These are phyloP conservation scores for Pleurozium schreberi DNA, from an alignment of 225 moss, liverwort and hornwort genomes.

Conservation along the genomic window DNA sequence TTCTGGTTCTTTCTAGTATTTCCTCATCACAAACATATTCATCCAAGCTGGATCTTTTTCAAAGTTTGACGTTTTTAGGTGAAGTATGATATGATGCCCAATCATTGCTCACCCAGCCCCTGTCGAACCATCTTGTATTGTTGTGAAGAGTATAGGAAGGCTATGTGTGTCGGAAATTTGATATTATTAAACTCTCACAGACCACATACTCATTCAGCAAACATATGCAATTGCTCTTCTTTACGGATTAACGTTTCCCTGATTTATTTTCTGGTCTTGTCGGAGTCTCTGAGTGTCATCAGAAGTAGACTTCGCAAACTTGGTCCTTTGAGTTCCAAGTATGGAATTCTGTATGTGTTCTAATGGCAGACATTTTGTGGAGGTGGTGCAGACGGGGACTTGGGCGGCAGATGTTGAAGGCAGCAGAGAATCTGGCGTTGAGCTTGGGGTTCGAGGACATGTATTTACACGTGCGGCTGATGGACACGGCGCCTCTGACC, in stretches of 20 bases:
- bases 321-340: neutral
- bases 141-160: neutral
- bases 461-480: conserved; percentile 76
- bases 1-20: neutral
- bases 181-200: neutral
- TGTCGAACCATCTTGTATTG: neutral
- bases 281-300: neutral
- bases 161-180: neutral
- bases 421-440: conserved; percentile 72
- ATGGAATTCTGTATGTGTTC: neutral
- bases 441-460: conserved; percentile 63
- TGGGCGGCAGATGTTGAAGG: conserved; percentile 74
- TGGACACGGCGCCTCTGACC: conserved; percentile 72
- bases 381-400: conserved; percentile 57
- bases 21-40: neutral
- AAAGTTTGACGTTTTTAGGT: neutral
- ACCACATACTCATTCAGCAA: neutral
- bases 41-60: neutral
- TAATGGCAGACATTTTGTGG: neutral
- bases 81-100: neutral
- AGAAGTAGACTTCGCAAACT: neutral
- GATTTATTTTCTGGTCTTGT: neutral
- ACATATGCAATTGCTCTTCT: neutral
- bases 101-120: neutral
- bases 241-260: neutral